phyloP scores from a whole-genome alignment of 305 asterid genomes.

The Coffea humblotiana region DNA sequence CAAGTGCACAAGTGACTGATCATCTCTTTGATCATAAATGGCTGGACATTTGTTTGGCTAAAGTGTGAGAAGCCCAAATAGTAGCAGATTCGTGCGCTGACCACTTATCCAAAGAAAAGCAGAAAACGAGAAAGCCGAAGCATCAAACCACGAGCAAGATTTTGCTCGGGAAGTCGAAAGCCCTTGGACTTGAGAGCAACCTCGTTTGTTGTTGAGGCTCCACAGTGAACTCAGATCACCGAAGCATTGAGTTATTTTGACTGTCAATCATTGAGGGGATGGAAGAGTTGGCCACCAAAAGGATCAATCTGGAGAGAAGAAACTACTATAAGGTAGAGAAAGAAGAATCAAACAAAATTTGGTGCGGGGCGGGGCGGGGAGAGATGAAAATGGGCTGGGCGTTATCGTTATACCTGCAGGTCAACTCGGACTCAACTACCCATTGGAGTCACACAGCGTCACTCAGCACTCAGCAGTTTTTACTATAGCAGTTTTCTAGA shows the following conservation, averaged over 20 bases:
- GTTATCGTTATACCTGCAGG: neutral
- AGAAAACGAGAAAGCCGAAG: slow-evolving; percentile 21
- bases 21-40: neutral
- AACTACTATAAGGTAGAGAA: neutral
- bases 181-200: slow-evolving; percentile 8
- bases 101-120: slow-evolving; percentile 11
- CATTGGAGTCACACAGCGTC: neutral
- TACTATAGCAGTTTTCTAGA: too few relatives aligned
- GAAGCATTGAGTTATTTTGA: neutral
- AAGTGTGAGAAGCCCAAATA: slow-evolving; percentile 21
- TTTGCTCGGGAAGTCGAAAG: neutral
- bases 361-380: neutral
- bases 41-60: neutral
- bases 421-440: slow-evolving; percentile 8
- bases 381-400: too few relatives aligned
- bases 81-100: slow-evolving; percentile 31
- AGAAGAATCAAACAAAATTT: neutral
- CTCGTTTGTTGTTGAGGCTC: slow-evolving; percentile 12
- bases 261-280: neutral
- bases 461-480: neutral
- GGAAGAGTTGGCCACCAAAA: neutral
- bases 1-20: neutral
- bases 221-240: neutral
- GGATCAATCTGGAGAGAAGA: neutral
- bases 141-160: slow-evolving; percentile 21